Base-by-base conservation (phyloP, 2,329 filamentous ascomycete species). In the Claviceps humidiphila region DNA sequence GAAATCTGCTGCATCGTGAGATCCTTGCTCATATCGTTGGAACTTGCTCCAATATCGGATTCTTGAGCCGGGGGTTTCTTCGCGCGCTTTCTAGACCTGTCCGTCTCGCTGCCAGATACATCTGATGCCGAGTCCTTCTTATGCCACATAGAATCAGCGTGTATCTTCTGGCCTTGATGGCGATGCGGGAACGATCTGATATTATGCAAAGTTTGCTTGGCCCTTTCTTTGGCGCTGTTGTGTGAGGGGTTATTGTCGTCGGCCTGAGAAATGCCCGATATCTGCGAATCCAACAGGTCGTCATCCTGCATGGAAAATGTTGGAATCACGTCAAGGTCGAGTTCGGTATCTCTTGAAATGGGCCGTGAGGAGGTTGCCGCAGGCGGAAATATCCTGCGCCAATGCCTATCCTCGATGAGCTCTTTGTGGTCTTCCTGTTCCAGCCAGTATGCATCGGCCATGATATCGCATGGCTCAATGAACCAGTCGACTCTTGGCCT, bases 361-460 rank as follows among this genome's bases (percentile, higher is more conserved):
- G 66, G 63, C 13, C 63, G 59, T 37, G 58, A 63, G 41, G 61
- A 47, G 22, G 62, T 60, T 39, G 55, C 58, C 5, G 60, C 58
- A 22, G 69, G 67, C 1, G 80, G 74, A 56, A 87, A 94, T 14
- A 96, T 80, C 53, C 78, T 83, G 47, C 79, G 77, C 61, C 89
- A 89, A 60, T 87, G 74, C 14, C 82, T 81, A 66, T 95, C 86
- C 63, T 95, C 87, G 43, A 95, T 84, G 30, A 89, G 73, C 50
- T 76, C 76, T 64, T 90, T 94, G 66, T 96, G 89, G 53, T 84
- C 74, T 37, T 78, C 80, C 60, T 90, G 82, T 64, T 96, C 89
- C 22, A 94, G 71, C 93, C 93, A 98, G 61, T 90, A 88, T 1
- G 85, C 76, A 70, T 98, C 93, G 4, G 90, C 90, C 47, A 97